Evolutionary conservation across 202 grass and related monocot genomes (phyloP), one percentile per base, ranked within the genome.

Genomic region (Tripidium arundinaceum): DNA sequence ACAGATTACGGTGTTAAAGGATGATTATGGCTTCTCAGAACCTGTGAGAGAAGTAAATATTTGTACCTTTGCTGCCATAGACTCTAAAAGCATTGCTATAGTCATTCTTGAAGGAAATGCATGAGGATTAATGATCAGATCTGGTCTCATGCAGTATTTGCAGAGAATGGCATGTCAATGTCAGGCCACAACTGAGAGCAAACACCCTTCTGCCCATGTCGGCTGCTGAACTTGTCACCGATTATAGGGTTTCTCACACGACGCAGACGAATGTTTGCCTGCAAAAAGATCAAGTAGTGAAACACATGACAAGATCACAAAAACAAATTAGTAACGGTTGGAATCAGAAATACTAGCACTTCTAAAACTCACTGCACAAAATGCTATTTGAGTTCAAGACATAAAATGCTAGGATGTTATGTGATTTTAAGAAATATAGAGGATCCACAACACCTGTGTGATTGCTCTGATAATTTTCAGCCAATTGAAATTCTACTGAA

Each of bases 81-180:
- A 98, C 84, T 98, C 95, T 40, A 98, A 84, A 80, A 98, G 95
- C 95, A 98, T 98, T 83, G 89, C 95, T 64, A 98, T 98, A 21
- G 95, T 98, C 95, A 98, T 98, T 92, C 95, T 85, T 74, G 95
- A 98, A 68, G 95, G 95, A 88, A 98, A 98, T 36, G 95, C 95
- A 83, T 98, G 95, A 75, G 95, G 95, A 54, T 98, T 98, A 41
- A 98, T 98, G 45, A 98, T 98, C 39, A 94, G 84, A 89, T 94
- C 95, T 38, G 95, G 95, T 66, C 95, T 88, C 87, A 94, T 98
- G 76, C 95, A 45, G 95, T 98, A 87, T 87, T 87, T 70, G 88
- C 92, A 83, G 92, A 94, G 89, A 98, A 98, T 36, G 95, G 95
- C 95, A 98, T 98, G 62, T 98, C 95, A 75, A 98, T 83, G 65